Evolutionary conservation across 768 basidiomycete genomes (phyloP).

Genomic region (Pholiota microspora): DNA sequence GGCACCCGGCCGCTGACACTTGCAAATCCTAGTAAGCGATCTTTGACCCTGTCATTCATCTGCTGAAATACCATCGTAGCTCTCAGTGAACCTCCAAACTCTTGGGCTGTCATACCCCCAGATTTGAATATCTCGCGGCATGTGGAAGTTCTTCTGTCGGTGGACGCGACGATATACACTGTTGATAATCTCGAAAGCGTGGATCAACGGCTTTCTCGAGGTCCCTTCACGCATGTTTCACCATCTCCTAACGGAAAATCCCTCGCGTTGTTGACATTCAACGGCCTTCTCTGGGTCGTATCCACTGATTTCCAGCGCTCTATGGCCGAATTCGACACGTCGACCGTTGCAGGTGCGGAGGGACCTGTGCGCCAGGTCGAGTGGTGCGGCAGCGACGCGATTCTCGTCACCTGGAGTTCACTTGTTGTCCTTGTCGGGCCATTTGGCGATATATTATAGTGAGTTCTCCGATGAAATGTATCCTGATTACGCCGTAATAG

Average conservation of each 20-base stretch:
- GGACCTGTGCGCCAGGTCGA: constrained; percentile 70
- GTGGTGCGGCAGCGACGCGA: constrained; percentile 97
- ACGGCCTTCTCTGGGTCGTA: constrained; percentile 86
- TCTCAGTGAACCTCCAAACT: constrained; percentile 72
- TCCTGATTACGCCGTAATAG: neutral
- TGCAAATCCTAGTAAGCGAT: constrained; percentile 66
- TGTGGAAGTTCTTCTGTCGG: constrained; percentile 84
- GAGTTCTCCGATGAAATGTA: constrained; percentile 25
- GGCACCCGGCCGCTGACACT: constrained; percentile 71
- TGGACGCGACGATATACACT: constrained; percentile 74
- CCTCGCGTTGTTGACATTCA: constrained; percentile 75
- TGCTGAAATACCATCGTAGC: constrained; percentile 38
- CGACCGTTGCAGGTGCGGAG: constrained; percentile 47
- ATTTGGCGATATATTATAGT: constrained; percentile 84
- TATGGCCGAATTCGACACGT: constrained; percentile 84
- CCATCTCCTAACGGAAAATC: constrained; percentile 95
- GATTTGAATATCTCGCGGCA: constrained; percentile 88
- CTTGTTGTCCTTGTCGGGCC: constrained; percentile 88
- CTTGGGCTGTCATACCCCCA: constrained; percentile 90
- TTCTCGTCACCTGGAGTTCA: constrained; percentile 80
- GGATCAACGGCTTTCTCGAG: constrained; percentile 85
- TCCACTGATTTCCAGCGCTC: constrained; percentile 89
- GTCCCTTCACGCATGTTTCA: constrained; percentile 84
- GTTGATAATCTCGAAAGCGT: constrained; percentile 88
- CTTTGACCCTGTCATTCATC: constrained; percentile 1